Conservation (phyloP, 345 rosid genomes). For the Eucalyptus cloeziana region DNA sequence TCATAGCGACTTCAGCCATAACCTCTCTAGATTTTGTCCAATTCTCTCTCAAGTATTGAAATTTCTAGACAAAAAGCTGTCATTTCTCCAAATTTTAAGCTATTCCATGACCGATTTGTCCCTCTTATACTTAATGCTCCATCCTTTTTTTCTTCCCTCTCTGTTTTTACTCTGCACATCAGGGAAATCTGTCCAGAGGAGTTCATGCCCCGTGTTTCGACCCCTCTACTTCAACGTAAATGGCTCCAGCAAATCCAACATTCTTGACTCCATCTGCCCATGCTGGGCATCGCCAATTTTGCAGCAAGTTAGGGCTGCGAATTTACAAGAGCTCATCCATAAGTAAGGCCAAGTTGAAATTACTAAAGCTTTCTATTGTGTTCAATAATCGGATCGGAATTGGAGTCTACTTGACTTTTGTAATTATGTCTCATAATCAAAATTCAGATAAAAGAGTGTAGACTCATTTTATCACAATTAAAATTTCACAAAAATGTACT, state of each 20-base stretch:
- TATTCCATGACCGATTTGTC: neutral
- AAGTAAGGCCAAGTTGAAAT: conserved; percentile 37
- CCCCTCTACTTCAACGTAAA: conserved; percentile 16
- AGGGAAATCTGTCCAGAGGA: conserved; percentile 84
- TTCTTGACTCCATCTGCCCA: too few relatives aligned
- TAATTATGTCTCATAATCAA: neutral
- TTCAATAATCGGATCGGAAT: neutral
- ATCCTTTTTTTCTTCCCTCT: neutral
- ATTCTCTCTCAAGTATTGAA: neutral
- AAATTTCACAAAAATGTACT: neutral
- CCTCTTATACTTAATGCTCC: neutral
- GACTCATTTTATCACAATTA: neutral
- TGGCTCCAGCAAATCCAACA: too few relatives aligned
- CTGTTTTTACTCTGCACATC: neutral
- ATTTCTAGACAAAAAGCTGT: neutral
- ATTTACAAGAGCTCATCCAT: conserved; percentile 92
- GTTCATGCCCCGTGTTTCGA: conserved; percentile 73
- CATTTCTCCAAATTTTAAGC: neutral
- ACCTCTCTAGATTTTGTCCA: neutral
- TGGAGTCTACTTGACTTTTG: neutral
- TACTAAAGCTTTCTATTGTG: neutral
- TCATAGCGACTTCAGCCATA: too few relatives aligned
- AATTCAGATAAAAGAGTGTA: neutral
- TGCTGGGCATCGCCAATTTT: too few relatives aligned
- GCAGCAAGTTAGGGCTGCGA: conserved; percentile 9